A percentile compares a stretch with the other conserved stretches of the same genome.
Evolutionary conservation across 164 flowering plant species (phyloP).

Genomic region (Tetracentron sinense): DNA sequence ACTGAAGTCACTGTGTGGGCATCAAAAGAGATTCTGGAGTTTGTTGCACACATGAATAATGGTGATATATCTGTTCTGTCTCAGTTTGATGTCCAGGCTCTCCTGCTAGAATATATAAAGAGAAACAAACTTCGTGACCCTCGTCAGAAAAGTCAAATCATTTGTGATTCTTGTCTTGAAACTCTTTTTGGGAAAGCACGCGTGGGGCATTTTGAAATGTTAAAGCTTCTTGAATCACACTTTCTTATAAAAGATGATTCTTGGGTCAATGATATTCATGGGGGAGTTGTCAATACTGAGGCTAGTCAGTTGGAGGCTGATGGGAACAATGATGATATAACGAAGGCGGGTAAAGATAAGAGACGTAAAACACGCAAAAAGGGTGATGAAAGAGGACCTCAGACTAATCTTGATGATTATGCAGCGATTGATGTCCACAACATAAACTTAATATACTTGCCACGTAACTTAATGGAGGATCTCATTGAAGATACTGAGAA

Average conservation of each 20-base stretch:
- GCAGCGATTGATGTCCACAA: conserved; percentile 52
- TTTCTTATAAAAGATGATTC: conserved; percentile 62
- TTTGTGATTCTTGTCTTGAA: conserved; percentile 80
- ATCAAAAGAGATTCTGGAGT: conserved; percentile 84
- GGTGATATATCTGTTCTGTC: conserved; percentile 70
- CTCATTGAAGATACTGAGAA: conserved; percentile 65
- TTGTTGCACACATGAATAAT: conserved; percentile 82
- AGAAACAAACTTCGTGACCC: conserved; percentile 89
- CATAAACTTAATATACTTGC: conserved; percentile 35
- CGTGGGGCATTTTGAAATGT: conserved; percentile 96
- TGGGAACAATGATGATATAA: conserved; percentile 37
- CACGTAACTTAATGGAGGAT: conserved; percentile 76
- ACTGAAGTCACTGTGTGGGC: conserved; percentile 67
- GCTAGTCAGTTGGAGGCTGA: conserved; percentile 53
- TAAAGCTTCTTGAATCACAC: conserved; percentile 89
- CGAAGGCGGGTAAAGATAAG: conserved; percentile 48
- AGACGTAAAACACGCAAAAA: conserved; percentile 27
- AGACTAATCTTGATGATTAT: conserved; percentile 33
- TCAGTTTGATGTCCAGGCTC: conserved; percentile 82
- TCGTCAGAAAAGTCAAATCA: conserved; percentile 74
- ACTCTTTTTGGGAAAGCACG: conserved; percentile 79
- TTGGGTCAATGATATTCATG: conserved; percentile 58
- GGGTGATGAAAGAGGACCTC: conserved; percentile 19
- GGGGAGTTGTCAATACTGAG: conserved; percentile 60
- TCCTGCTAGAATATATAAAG: conserved; percentile 80